Percentiles rank a stretch among this genome's conserved stretches.
phyloP scores from a whole-genome alignment of 1,139 yeast species.

The Blastobotrys serpentis region DNA sequence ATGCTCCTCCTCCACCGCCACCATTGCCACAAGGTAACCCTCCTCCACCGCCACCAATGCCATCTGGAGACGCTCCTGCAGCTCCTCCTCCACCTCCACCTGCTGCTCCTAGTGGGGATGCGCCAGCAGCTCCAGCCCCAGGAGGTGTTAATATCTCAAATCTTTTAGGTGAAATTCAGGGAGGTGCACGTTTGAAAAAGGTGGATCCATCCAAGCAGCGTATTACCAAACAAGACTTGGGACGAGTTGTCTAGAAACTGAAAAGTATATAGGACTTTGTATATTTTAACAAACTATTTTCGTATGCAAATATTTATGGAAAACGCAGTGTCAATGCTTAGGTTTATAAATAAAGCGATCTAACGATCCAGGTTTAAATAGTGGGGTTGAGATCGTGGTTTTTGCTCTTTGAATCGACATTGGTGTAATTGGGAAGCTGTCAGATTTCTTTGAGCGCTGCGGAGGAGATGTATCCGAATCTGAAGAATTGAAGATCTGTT shows the following conservation, averaged over 20 bases:
- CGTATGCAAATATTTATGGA: background rate
- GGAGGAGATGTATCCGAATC: constrained; percentile 3
- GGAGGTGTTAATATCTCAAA: constrained; percentile 47
- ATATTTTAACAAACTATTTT: constrained; percentile 1
- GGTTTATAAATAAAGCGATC: constrained; percentile 11
- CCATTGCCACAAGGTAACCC: constrained; percentile 30
- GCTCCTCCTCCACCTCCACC: constrained; percentile 34
- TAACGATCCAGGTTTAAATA: constrained; percentile 13
- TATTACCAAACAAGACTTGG: constrained; percentile 47
- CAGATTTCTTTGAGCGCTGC: background rate
- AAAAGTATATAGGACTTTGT: background rate
- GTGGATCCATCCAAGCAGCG: constrained; percentile 50
- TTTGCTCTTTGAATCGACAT: constrained; percentile 7
- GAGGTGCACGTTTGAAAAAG: constrained; percentile 50
- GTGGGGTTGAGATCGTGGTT: constrained; percentile 5
- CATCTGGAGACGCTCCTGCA: constrained; percentile 35
- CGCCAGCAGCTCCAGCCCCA: constrained; percentile 35
- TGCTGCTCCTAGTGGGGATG: constrained; percentile 24
- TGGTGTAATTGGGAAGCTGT: constrained; percentile 7
- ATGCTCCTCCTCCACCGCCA: constrained; percentile 30
- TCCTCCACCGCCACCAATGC: constrained; percentile 25
- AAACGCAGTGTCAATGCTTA: constrained; percentile 1
- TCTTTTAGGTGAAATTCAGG: constrained; percentile 56
- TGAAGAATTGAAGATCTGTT: background rate
- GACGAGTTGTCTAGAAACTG: constrained; percentile 47